Evolutionary conservation across 2,329 filamentous ascomycete species (phyloP).

Genomic region (Keithomyces neogunnii): DNA sequence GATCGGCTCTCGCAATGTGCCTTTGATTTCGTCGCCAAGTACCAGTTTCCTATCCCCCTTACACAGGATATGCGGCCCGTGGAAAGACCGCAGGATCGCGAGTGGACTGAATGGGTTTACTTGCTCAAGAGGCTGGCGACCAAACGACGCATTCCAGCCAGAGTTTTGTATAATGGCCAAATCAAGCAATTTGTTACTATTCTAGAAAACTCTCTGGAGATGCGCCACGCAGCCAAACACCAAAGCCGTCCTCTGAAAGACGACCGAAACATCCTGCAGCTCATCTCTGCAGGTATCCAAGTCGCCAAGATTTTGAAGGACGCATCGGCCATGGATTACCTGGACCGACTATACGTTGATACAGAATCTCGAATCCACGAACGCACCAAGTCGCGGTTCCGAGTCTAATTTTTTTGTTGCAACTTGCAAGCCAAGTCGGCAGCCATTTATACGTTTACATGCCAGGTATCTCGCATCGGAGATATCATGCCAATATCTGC

Average conservation of each 20-base stretch:
- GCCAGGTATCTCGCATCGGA: too few relatives aligned
- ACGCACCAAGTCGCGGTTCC: constrained; percentile 34
- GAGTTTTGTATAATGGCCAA: constrained; percentile 79
- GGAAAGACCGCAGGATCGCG: constrained; percentile 65
- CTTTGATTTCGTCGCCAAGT: constrained; percentile 85
- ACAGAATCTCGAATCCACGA: constrained; percentile 75
- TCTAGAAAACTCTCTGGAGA: constrained; percentile 79
- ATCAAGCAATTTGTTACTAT: constrained; percentile 89
- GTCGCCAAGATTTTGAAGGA: constrained; percentile 84
- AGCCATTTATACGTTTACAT: constrained; percentile 7
- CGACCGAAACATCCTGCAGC: constrained; percentile 79
- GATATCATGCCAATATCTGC: not conserved
- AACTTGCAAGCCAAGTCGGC: not conserved
- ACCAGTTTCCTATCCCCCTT: constrained; percentile 81
- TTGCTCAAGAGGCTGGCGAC: constrained; percentile 78
- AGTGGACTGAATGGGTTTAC: constrained; percentile 91
- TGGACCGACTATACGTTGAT: constrained; percentile 73
- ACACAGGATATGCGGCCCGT: constrained; percentile 75
- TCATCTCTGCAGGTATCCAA: constrained; percentile 80
- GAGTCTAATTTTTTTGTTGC: constrained; percentile 16
- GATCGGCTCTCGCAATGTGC: constrained; percentile 78
- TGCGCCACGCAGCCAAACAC: constrained; percentile 77
- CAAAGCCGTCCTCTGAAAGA: constrained; percentile 78
- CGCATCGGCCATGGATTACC: constrained; percentile 71
- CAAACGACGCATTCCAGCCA: constrained; percentile 74